These are phyloP conservation scores for Cyclostephanos invisitatus DNA, from an alignment of 108 stramenopile genomes.

Conservation along the genomic window DNA sequence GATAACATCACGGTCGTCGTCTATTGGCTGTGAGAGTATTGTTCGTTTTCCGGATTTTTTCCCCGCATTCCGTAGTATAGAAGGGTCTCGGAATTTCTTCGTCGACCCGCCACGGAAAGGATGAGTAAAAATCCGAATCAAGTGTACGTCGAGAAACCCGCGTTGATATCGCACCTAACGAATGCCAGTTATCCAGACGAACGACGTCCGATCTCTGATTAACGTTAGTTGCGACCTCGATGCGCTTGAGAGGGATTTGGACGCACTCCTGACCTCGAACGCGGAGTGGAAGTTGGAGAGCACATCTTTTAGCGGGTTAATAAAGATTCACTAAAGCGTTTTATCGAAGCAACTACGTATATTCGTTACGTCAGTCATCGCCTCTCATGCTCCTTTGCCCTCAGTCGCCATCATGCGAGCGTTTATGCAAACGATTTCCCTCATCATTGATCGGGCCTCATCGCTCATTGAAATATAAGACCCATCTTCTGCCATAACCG, in stretches of 20 bases:
- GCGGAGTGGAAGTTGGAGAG: constrained; percentile 89
- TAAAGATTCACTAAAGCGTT: no score
- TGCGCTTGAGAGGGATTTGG: constrained; percentile 91
- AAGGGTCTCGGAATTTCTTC: no score
- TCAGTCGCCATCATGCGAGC: background rate
- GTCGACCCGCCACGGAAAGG: constrained; percentile 97
- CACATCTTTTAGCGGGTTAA: no score
- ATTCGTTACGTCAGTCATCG: no score
- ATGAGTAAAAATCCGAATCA: constrained; percentile 65
- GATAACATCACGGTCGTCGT: constrained; percentile 89
- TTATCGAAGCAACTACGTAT: no score
- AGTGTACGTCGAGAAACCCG: constrained; percentile 60
- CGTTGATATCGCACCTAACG: constrained; percentile 47
- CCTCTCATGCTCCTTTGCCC: background rate
- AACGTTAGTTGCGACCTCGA: constrained; percentile 99
- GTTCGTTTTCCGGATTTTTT: no score
- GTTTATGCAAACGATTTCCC: background rate
- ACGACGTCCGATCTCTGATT: constrained; percentile 82
- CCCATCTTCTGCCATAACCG: background rate
- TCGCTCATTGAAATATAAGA: background rate
- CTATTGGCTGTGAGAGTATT: constrained; percentile 59
- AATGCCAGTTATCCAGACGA: constrained; percentile 69
- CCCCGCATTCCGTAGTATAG: no score
- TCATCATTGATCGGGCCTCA: background rate
- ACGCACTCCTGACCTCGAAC: constrained; percentile 61